Percentiles rank a stretch among this genome's conserved stretches.
These are phyloP conservation scores for Cutaneotrichosporon curvatum DNA, from an alignment of 1,284 basidiomycete genomes.

Conservation along the genomic window DNA sequence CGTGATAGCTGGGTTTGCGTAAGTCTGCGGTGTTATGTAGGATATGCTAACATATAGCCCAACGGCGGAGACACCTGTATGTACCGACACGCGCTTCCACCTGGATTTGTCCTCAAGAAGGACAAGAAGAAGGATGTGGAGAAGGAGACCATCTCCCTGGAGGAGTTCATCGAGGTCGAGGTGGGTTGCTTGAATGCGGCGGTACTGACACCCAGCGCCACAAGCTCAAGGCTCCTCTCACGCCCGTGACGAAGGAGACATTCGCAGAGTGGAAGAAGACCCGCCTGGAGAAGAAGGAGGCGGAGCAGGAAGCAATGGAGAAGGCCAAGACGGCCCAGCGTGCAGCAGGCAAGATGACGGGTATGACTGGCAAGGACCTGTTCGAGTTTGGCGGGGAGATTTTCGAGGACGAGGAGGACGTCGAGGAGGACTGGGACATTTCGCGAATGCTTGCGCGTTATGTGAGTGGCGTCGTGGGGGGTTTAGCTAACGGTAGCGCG, in stretches of 20 bases:
- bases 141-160: slow-evolving; percentile 80
- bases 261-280: slow-evolving; percentile 96
- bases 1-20: slow-evolving; percentile 46
- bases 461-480: slow-evolving; percentile 2
- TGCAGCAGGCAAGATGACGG: slow-evolving; percentile 82
- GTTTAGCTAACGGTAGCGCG: slow-evolving; percentile 40
- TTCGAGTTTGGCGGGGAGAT: slow-evolving; percentile 95
- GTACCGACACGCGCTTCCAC: slow-evolving; percentile 91
- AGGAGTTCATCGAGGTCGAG: slow-evolving; percentile 97
- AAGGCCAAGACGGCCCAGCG: slow-evolving; percentile 80
- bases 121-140: slow-evolving; percentile 69
- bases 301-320: slow-evolving; percentile 68
- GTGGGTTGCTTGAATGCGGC: slow-evolving; percentile 48
- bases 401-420: slow-evolving; percentile 64
- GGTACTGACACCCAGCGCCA: slow-evolving; percentile 59
- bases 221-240: slow-evolving; percentile 83
- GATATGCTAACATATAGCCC: slow-evolving; percentile 32
- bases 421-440: slow-evolving; percentile 46
- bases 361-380: slow-evolving; percentile 95
- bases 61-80: slow-evolving; percentile 66
- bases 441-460: slow-evolving; percentile 42
- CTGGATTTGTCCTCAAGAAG: slow-evolving; percentile 89
- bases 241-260: slow-evolving; percentile 88
- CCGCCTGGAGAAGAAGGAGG: slow-evolving; percentile 82
- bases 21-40: slow-evolving; percentile 11